Evolutionary conservation across 2,329 filamentous ascomycete species (phyloP).

Genomic region (Colletotrichum tabaci): DNA sequence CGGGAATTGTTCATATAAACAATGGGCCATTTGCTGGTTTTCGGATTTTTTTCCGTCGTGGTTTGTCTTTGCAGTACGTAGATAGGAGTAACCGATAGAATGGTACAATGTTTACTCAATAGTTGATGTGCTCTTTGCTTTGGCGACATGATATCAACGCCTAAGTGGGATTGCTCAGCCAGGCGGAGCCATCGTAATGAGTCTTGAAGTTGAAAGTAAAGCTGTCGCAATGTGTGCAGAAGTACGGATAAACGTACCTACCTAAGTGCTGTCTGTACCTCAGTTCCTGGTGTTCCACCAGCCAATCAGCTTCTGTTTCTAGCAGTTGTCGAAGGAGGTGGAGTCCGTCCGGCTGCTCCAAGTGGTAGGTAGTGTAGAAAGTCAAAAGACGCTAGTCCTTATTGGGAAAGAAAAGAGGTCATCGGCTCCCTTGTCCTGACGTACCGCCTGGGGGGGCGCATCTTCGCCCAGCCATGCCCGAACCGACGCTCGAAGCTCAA

Average conservation of each 20-base stretch:
- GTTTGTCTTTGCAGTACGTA: neutral
- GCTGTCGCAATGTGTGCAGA: conserved; percentile 26
- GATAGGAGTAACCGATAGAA: conserved; percentile 3
- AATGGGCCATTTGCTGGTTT: neutral
- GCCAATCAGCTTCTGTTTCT: conserved; percentile 27
- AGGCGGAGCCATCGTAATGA: neutral
- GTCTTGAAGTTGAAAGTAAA: neutral
- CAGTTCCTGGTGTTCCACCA: conserved; percentile 5
- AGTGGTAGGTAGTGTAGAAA: conserved; percentile 30
- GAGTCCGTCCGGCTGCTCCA: conserved; percentile 25
- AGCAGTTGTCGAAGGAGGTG: conserved; percentile 26
- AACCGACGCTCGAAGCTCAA: conserved; percentile 31
- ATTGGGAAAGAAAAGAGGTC: conserved; percentile 29
- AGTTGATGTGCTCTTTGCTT: neutral
- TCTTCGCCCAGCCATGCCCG: conserved; percentile 31
- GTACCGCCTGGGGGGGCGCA: conserved; percentile 34
- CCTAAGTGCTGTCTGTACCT: neutral
- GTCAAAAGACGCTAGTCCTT: neutral
- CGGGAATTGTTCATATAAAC: neutral
- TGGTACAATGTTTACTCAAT: conserved; percentile 12
- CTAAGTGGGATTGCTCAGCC: neutral
- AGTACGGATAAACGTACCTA: conserved; percentile 7
- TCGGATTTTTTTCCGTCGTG: neutral
- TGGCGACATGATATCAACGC: neutral
- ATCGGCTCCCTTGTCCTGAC: conserved; percentile 41